Evolutionary conservation across 192 early-diverging fungal species (phyloP), one percentile per base, ranked within the genome.

Genomic region (Coemansia sp.): DNA sequence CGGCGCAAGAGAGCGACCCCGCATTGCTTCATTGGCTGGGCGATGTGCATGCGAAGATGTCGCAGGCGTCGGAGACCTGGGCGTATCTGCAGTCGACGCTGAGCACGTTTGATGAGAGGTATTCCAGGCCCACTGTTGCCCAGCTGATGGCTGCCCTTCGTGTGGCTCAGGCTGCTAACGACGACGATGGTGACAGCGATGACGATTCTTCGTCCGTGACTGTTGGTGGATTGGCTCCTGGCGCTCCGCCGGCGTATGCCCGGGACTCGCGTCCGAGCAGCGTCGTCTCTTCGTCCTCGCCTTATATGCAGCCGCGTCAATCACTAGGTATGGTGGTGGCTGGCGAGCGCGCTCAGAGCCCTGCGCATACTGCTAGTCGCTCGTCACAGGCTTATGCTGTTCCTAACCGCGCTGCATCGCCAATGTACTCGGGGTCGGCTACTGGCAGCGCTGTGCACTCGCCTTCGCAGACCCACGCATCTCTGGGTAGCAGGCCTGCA

Each of bases 11-110:
- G 9, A 51, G 20, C 54, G 71, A 77, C 27, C 75, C 67, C 0
- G 52, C 40, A 1, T 13, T 75, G 24, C 44, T 59, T 42, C 29
- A 20, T 10, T 82, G 80, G 80, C 61, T 71, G 2, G 66, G 71
- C 7, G 75, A 74, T n/a, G 51, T 72, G 3, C 46, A 74, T n/a
- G 22, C 29, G 5, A 59, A 60, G 47, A 68, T 82, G 49, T 31
- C 62, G 41, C 67, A 72, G 2, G 71, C 22, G 15, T 84, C 76
- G 18, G 81, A 75, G 65, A 71, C 71, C 3, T 84, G 81, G 81
- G 71, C 65, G 27, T 84, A 76, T 18, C 33, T 84, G 66, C 49
- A 55, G 31, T 71, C 69, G 13, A 40, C 68, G n/a, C 69, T 76
- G 38, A 51, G 44, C 38, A 27, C 4, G 40, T 40, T 16, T 36